Evolutionary conservation across 148 eudicot genomes (phyloP), one percentile per base, ranked within the genome.

Genomic region (Fallopia convolvulus): DNA sequence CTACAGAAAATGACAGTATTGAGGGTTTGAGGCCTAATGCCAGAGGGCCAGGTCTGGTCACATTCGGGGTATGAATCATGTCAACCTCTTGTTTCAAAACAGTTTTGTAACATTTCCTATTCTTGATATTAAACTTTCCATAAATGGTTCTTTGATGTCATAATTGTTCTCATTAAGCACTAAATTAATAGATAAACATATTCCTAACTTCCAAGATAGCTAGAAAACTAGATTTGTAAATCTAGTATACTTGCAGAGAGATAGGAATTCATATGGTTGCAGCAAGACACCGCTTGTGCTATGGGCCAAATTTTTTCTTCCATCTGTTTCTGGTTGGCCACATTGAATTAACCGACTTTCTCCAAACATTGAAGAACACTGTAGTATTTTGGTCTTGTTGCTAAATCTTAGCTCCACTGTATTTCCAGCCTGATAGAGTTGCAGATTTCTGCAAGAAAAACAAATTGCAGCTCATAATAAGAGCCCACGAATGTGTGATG

Each of bases 401-500:
- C 70, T 63, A 63, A 63, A 41, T 63, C 32, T 63, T 30, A 63
- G 33, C 70, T 13, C 17, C 17, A 10, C 70, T 32, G 44, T 73
- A 20, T 47, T 77, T 85, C 83, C 93, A 95, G 99, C 99, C 99
- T 87, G 99, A 95, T 58, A 84, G 97, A 52, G 97, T 95, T 9
- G 82, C 97, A 41, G 99, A 92, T 33, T 95, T 95, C 79, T 95
- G 99, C 75, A 95, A 95, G 84, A 91, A 80, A 83, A 95, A 95
- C 85, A 95, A 90, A 78, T 76, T 95, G 83, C 97, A 95, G 83
- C 89, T 95, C 17, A 95, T 95, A 53, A 88, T 95, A 77, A 91
- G 99, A 86, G 97, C 97, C 79, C 99, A 95, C 68, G 99, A 95
- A 83, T 95, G 99, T 23, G 97, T 92, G 55, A 92, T 92, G 97